A percentile compares a stretch with the other conserved stretches of the same genome.
phyloP scores from a whole-genome alignment of 306 rosid genomes.

The Ormosia emarginata region DNA sequence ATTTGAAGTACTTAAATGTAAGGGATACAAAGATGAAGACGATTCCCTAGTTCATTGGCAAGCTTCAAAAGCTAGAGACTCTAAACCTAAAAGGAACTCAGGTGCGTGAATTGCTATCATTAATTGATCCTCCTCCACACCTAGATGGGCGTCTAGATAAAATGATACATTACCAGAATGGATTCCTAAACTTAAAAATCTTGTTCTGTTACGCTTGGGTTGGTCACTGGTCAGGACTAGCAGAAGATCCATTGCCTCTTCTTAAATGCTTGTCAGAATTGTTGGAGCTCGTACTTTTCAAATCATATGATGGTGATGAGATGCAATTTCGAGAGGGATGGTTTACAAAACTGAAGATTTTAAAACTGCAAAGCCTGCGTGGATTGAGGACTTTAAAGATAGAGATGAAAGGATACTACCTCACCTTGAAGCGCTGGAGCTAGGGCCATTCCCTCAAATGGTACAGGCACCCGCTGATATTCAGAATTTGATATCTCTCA shows the following conservation, averaged over 20 bases:
- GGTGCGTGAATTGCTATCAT: no score
- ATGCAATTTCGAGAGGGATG: not conserved
- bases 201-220: not conserved
- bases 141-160: no score
- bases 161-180: no score
- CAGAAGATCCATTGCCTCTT: not conserved
- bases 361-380: not conserved
- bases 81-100: no score
- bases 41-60: no score
- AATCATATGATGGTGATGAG: not conserved
- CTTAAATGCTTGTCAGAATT: not conserved
- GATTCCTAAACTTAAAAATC: not conserved
- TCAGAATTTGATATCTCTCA: not conserved
- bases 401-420: not conserved
- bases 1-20: no score
- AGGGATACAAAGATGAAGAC: no score
- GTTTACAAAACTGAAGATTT: not conserved
- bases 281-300: not conserved
- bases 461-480: not conserved
- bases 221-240: no score
- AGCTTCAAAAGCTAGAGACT: no score
- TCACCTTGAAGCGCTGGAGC: not conserved
- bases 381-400: not conserved
- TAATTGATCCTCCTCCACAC: no score
- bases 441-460: not conserved